phyloP scores from a whole-genome alignment of 2,329 filamentous ascomycete genomes.

The Neonectria coccinea region DNA sequence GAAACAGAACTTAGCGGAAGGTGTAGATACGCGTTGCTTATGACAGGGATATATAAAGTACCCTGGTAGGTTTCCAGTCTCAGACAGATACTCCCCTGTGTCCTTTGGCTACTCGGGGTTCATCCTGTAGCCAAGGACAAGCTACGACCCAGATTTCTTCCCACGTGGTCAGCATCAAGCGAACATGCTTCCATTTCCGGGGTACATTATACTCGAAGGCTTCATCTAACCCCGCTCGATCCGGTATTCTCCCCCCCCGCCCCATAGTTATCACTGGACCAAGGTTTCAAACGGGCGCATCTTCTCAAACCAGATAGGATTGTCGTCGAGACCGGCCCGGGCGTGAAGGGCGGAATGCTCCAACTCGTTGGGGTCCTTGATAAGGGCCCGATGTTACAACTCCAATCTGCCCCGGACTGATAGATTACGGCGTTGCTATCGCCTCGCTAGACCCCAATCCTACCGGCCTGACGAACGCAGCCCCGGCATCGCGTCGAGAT shows the following conservation, averaged over 20 bases:
- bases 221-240: no score
- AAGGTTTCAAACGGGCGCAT: conserved; percentile 10
- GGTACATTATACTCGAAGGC: background rate
- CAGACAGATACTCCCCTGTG: background rate
- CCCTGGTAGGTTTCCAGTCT: background rate
- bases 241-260: no score
- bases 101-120: background rate
- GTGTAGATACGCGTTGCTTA: background rate
- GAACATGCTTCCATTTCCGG: background rate
- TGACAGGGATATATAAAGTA: no score
- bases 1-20: no score
- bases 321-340: conserved; percentile 14
- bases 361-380: conserved; percentile 4
- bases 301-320: background rate
- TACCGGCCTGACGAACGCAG: background rate
- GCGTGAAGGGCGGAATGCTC: conserved; percentile 6
- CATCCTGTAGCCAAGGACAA: background rate
- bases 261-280: background rate
- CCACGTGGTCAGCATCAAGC: background rate
- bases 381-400: conserved; percentile 20
- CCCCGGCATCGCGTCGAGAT: conserved; percentile 14
- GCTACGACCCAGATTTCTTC: background rate
- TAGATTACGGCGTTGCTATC: conserved; percentile 2
- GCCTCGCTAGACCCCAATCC: background rate
- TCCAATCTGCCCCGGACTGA: conserved; percentile 4